Conservation (phyloP, 139 green algal species). For the Coccomyxa sp. region DNA sequence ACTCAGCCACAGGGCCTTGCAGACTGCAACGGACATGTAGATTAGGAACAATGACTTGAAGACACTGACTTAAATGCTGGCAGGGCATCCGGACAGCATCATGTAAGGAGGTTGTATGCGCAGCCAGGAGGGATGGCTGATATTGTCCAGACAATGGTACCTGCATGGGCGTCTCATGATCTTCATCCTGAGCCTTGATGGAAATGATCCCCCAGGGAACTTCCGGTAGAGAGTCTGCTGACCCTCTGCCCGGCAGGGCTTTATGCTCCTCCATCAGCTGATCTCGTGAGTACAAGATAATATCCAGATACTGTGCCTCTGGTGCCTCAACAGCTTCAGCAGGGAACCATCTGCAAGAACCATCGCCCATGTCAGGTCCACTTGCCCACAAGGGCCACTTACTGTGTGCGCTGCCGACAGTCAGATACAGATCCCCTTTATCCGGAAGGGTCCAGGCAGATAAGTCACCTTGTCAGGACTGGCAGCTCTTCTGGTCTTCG, state of each 20-base stretch:
- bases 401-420: background rate
- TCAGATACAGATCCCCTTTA: too few species aligned
- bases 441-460: too few species aligned
- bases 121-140: background rate
- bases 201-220: constrained; percentile 93
- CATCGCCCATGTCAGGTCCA: background rate
- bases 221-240: constrained; percentile 18
- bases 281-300: constrained; percentile 92
- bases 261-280: constrained; percentile 80
- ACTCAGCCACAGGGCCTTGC: background rate
- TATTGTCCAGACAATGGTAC: background rate
- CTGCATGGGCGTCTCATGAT: constrained; percentile 87
- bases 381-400: background rate
- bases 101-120: background rate
- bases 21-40: background rate
- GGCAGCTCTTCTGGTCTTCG: constrained; percentile 79
- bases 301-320: constrained; percentile 77
- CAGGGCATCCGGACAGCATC: background rate
- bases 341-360: constrained; percentile 61
- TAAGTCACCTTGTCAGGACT: constrained; percentile 73
- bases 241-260: constrained; percentile 55
- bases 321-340: constrained; percentile 44
- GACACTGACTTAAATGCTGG: background rate
- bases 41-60: background rate
- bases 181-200: constrained; percentile 79